Conservation (phyloP, 805 yeast species). For the Saccharomycopsis capsularis region DNA sequence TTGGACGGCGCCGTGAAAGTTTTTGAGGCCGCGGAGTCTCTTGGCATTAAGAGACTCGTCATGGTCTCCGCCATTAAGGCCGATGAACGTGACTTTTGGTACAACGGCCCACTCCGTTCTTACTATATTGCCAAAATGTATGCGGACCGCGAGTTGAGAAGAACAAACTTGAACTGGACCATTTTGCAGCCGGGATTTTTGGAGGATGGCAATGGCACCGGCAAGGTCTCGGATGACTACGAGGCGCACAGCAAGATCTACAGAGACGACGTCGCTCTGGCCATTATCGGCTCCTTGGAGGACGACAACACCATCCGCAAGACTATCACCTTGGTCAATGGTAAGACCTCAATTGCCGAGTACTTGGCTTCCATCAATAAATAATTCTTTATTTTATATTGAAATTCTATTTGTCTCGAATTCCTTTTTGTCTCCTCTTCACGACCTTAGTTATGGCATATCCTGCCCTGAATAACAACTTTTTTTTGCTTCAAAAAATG, state of each 20-base stretch:
- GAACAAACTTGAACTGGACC: slow-evolving; percentile 43
- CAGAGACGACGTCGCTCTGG: slow-evolving; percentile 52
- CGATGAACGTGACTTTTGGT: slow-evolving; percentile 42
- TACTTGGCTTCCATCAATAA: neutral
- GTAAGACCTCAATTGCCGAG: slow-evolving; percentile 26
- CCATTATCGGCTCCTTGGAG: slow-evolving; percentile 34
- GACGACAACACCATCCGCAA: slow-evolving; percentile 35
- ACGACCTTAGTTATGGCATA: too few relatives aligned
- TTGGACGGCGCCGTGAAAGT: slow-evolving; percentile 54
- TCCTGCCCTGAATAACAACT: too few relatives aligned
- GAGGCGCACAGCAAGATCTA: slow-evolving; percentile 29
- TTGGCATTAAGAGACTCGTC: slow-evolving; percentile 39
- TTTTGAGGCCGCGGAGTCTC: slow-evolving; percentile 45
- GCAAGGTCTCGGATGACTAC: slow-evolving; percentile 30
- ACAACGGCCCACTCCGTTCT: slow-evolving; percentile 33
- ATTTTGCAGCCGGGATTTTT: slow-evolving; percentile 49
- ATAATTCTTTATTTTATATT: too few relatives aligned
- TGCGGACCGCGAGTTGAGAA: slow-evolving; percentile 44
- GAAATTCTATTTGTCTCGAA: too few relatives aligned
- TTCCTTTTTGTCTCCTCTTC: too few relatives aligned
- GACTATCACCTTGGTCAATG: slow-evolving; percentile 39
- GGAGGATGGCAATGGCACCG: slow-evolving; percentile 36
- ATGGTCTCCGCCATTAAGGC: slow-evolving; percentile 53
- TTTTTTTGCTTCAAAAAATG: too few relatives aligned
- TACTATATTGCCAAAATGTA: slow-evolving; percentile 58